Evolutionary conservation across 371 early-diverging fungal species (phyloP).

Genomic region (Rhizopus stolonifer): DNA sequence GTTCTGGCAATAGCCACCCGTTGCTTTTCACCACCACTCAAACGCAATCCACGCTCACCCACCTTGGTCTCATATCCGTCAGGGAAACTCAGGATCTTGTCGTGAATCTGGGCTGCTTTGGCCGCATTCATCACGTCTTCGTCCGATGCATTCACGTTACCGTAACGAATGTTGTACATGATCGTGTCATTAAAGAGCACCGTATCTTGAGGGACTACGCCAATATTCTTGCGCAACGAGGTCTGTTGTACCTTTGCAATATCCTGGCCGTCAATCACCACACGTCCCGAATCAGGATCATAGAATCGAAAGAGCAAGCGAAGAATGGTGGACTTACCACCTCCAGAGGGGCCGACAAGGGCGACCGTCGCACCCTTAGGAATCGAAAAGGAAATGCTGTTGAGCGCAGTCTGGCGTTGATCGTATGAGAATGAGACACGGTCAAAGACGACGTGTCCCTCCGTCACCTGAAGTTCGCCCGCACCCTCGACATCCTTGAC

Average conservation of each 20-base stretch:
- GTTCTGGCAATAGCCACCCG: constrained; percentile 88
- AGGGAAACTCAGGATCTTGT: constrained; percentile 65
- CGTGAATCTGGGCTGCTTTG: constrained; percentile 80
- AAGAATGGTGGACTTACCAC: constrained; percentile 88
- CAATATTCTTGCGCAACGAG: constrained; percentile 71
- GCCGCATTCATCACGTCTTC: constrained; percentile 77
- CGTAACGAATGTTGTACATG: constrained; percentile 80
- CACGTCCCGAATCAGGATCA: constrained; percentile 76
- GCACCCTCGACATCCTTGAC: constrained; percentile 63
- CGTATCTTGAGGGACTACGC: constrained; percentile 89
- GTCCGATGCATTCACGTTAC: constrained; percentile 57
- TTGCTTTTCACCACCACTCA: constrained; percentile 90
- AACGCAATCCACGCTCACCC: constrained; percentile 90
- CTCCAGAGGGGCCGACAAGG: constrained; percentile 89
- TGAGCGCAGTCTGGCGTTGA: constrained; percentile 63
- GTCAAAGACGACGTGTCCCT: constrained; percentile 71
- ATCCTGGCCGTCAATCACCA: constrained; percentile 89
- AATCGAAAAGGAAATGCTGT: constrained; percentile 80
- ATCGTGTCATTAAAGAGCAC: constrained; percentile 85
- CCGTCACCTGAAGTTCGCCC: constrained; percentile 44
- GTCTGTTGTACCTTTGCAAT: constrained; percentile 69
- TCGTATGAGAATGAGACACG: constrained; percentile 83
- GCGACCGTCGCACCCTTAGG: constrained; percentile 81
- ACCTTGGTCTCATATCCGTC: constrained; percentile 89
- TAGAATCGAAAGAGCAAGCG: constrained; percentile 90